Evolutionary conservation across 1,284 basidiomycete species (phyloP).

Genomic region (Ustilago loliicola): DNA sequence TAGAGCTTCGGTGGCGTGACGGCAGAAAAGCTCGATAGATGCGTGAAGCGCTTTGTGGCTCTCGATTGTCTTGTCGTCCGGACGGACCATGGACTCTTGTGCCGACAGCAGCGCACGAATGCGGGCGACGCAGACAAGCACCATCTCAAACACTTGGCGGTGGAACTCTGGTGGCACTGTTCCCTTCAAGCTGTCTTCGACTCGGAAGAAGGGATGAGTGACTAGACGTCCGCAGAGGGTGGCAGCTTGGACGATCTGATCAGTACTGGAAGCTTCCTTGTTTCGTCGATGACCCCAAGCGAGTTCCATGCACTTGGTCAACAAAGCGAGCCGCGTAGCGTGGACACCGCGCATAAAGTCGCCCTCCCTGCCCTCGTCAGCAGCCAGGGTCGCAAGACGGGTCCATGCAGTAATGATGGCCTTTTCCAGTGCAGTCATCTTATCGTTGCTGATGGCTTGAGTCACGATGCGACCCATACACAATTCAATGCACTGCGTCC

Average conservation of each 20-base stretch:
- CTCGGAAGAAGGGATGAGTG: slow-evolving; percentile 80
- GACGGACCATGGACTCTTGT: slow-evolving; percentile 17
- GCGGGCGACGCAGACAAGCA: slow-evolving; percentile 42
- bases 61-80: slow-evolving; percentile 44
- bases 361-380: slow-evolving; percentile 80
- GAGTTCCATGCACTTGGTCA: slow-evolving; percentile 82
- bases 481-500: slow-evolving; percentile 78
- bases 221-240: slow-evolving; percentile 78
- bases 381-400: slow-evolving; percentile 72
- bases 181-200: slow-evolving; percentile 81
- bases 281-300: slow-evolving; percentile 74
- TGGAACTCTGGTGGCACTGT: slow-evolving; percentile 81
- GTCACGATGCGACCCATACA: slow-evolving; percentile 76
- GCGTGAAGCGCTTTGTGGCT: slow-evolving; percentile 77
- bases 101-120: slow-evolving; percentile 31
- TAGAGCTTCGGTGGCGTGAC: slow-evolving; percentile 77
- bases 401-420: slow-evolving; percentile 50
- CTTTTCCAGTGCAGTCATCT: slow-evolving; percentile 32
- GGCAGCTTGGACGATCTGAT: slow-evolving; percentile 77
- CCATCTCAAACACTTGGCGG: slow-evolving; percentile 67
- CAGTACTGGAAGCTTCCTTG: slow-evolving; percentile 43
- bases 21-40: slow-evolving; percentile 81
- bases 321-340: slow-evolving; percentile 79
- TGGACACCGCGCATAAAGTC: slow-evolving; percentile 89
- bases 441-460: slow-evolving; percentile 76